Base-by-base conservation (phyloP, 768 basidiomycete species). In the Collybia nuda region DNA sequence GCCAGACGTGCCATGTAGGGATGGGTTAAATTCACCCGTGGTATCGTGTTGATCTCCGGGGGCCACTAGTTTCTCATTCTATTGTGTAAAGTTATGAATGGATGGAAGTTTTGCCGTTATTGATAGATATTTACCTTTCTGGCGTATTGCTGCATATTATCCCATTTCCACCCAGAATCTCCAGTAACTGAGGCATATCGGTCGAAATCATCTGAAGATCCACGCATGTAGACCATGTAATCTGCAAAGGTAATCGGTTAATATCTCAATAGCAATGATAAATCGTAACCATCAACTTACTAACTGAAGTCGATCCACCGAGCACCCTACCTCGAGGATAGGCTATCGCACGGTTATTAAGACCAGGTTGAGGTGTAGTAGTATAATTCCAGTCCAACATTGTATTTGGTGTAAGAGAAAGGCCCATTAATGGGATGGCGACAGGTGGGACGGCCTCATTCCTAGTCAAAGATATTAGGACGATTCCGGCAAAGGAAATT, bases 131-230 rank as follows among this genome's bases (percentile, higher is more conserved):
- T 70, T 35, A 66, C 60, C 29, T 62, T 61, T 42, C 56, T 51
- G 21, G 41, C 26, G 40, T 39, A 65, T 46, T 55, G 37, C 36
- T 56, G 36, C 4, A 76, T 62, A 12, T 59, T 63, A 21, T 62
- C 50, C 74, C 74, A 76, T 6, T 58, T 61, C 72, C 70, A 75
- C 11, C 69, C 68, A 8, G 50, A 11, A 55, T 76, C 72, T 7
- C 66, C 67, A 7, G 70, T 65, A 14, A 70, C 50, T 9, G 48
- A 40, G 1, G 66, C 72, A 12, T 63, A 63, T 28, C 67, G 64
- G 40, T 75, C 61, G 51, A 59, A 74, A 35, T 76, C 73, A 18
- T 73, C 73, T 2, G 43, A 56, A 0, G 69, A 56, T 2, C 72
- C 68, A 19, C 66, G 64, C 5, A 68, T 70, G 50, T 69, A 71